phyloP scores from a whole-genome alignment of 116 monocot species.

The Dioscorea cayenensis region DNA sequence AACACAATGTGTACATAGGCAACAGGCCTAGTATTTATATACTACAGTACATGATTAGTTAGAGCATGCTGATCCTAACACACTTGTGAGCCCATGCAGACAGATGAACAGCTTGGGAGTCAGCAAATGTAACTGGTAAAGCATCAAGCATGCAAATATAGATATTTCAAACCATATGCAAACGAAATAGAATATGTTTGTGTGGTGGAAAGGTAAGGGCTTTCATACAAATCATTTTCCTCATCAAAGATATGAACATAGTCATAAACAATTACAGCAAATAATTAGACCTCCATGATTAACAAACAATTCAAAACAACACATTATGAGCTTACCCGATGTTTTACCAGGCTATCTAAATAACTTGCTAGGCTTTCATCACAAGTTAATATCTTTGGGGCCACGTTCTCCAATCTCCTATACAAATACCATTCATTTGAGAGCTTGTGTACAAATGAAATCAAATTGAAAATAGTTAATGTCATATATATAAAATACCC shows the following conservation, averaged over 20 bases:
- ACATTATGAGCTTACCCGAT: constrained; percentile 33
- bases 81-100: too few relatives aligned
- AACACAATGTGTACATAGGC: too few relatives aligned
- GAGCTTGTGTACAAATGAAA: background rate
- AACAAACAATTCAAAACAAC: background rate
- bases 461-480: background rate
- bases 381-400: constrained; percentile 68
- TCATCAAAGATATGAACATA: background rate
- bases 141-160: too few relatives aligned
- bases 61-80: too few relatives aligned
- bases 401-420: constrained; percentile 71
- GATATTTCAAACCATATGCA: too few relatives aligned
- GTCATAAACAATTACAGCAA: background rate
- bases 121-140: too few relatives aligned
- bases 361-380: constrained; percentile 25
- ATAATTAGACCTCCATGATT: background rate
- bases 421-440: constrained; percentile 3
- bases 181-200: too few relatives aligned
- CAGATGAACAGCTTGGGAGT: too few relatives aligned
- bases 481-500: background rate
- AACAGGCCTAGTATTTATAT: too few relatives aligned
- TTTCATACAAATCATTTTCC: background rate
- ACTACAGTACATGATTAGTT: too few relatives aligned
- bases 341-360: constrained; percentile 28
- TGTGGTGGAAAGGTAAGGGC: background rate